Base-by-base conservation (phyloP, 305 asterid species). In the Fraxinus baroniana region DNA sequence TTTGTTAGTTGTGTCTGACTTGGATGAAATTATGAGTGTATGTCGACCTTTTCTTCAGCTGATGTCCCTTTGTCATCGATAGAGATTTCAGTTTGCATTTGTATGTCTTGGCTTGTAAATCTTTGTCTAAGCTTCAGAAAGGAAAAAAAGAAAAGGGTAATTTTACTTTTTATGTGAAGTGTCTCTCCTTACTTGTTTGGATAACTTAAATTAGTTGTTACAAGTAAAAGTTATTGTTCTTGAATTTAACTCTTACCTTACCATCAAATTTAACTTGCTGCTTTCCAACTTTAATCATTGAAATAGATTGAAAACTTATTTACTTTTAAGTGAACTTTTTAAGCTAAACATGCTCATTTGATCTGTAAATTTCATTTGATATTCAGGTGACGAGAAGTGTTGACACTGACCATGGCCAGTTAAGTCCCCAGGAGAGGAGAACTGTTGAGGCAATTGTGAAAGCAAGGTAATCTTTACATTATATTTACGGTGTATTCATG, bases 381-480 rank as follows among this genome's bases (percentile, higher is more conserved):
- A 64, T 84, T 36, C 64, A 93, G 98, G 98, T 95, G 84, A 95
- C 99, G 70, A 89, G 98, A 91, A 95, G 99, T 85, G 91, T 94
- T 36, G 99, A 95, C 86, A 95, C 99, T 73, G 88, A 46, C 18
- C 86, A 83, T 83, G 97, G 94, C 24, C 95, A 94, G 83, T 87
- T 95, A 84, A 95, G 99, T 82, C 90, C 97, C 68, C 99, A 95
- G 86, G 98, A 95, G 89, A 94, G 64, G 93, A 94, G 82, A 87
- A 95, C 99, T 0, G 97, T 95, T n/a, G 98, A 95, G 9, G 97
- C 99, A 82, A 95, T 95, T 82, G 98, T 95, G 71, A 91, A 91
- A 90, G 99, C 98, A 37, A 95, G 99, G 99, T 94, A 88, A 79
- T 76, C n/a, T 80, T 30, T 72, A 13, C 49, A 74, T 82, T 78